These are phyloP conservation scores for Podaxis mareebaensis DNA, from an alignment of 768 basidiomycete species.

Conservation along the genomic window DNA sequence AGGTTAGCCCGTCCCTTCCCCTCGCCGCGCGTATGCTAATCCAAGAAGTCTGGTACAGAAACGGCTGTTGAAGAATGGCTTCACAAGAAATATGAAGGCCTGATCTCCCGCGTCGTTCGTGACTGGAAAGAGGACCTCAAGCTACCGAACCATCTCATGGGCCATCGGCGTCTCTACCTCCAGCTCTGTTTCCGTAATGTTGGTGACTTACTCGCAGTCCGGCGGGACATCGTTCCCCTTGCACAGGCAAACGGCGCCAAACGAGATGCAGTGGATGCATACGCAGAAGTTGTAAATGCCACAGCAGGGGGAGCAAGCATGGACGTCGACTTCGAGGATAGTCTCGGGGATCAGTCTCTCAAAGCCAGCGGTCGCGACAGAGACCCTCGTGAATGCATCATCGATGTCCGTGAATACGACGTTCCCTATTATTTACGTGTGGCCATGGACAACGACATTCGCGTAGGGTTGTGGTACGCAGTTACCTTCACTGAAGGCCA, in stretches of 20 bases:
- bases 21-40: not conserved
- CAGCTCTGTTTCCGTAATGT: constrained; percentile 91
- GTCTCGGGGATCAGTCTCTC: constrained; percentile 46
- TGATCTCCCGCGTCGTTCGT: constrained; percentile 75
- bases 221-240: constrained; percentile 87
- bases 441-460: constrained; percentile 98
- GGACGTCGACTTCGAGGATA: constrained; percentile 70
- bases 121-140: constrained; percentile 92
- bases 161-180: constrained; percentile 87
- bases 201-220: constrained; percentile 84
- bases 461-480: constrained; percentile 97
- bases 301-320: constrained; percentile 62
- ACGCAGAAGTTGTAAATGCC: constrained; percentile 91
- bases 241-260: constrained; percentile 90
- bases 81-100: constrained; percentile 88
- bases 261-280: constrained; percentile 93
- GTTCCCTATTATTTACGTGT: constrained; percentile 97
- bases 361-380: constrained; percentile 49
- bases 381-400: constrained; percentile 89
- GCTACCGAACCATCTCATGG: constrained; percentile 94
- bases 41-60: constrained; percentile 74
- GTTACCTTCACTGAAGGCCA: constrained; percentile 83
- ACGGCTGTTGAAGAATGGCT: constrained; percentile 94
- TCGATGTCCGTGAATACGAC: constrained; percentile 95
- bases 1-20: constrained; percentile 51